phyloP scores from a whole-genome alignment of 179 eudicot genomes.

The Silene coronaria region DNA sequence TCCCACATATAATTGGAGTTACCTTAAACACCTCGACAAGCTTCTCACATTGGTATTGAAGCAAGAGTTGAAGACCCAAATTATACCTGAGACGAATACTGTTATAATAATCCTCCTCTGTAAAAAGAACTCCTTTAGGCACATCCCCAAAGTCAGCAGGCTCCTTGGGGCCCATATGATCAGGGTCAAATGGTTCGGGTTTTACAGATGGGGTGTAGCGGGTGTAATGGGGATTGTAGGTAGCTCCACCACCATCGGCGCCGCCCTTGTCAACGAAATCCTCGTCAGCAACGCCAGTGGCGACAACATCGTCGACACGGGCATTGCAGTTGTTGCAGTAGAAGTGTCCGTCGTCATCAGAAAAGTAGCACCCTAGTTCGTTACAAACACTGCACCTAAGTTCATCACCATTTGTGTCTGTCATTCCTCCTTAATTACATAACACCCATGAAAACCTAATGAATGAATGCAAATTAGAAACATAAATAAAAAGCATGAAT shows the following conservation, averaged over 20 bases:
- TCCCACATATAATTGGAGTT: conserved; percentile 49
- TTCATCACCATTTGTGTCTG: conserved; percentile 16
- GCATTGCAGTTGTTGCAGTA: conserved; percentile 56
- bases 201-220: conserved; percentile 30
- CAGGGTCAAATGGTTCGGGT: conserved; percentile 16
- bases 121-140: conserved; percentile 9
- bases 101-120: conserved; percentile 38
- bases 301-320: conserved; percentile 49
- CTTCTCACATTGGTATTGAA: conserved; percentile 57
- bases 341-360: conserved; percentile 53
- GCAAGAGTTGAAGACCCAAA: conserved; percentile 67
- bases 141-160: conserved; percentile 55
- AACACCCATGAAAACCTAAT: no score
- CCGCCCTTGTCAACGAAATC: conserved; percentile 34
- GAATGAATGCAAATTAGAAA: no score
- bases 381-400: conserved; percentile 44
- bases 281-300: conserved; percentile 55
- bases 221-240: conserved; percentile 2
- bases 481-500: no score
- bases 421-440: conserved; percentile 8
- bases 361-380: conserved; percentile 9
- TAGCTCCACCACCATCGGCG: conserved; percentile 8
- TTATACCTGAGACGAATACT: conserved; percentile 54
- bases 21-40: conserved; percentile 57
- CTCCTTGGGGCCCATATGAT: conserved; percentile 47